Base-by-base conservation (phyloP, 208 protist genomes). In the Acanthamoeba sp. region DNA sequence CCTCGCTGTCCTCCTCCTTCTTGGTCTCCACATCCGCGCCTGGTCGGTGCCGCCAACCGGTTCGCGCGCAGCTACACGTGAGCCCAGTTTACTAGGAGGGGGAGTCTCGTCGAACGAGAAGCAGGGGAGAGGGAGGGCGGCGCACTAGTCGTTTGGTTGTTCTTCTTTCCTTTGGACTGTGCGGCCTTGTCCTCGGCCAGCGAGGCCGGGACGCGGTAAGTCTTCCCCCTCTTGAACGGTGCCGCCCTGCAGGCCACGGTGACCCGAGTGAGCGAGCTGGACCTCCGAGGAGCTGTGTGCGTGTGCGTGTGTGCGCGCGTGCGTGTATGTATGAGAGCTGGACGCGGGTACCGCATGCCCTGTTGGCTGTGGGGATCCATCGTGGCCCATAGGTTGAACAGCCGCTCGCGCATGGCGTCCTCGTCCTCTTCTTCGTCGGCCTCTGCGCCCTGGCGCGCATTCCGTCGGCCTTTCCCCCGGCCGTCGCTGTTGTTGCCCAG, bases 331-430 rank as follows among this genome's bases (percentile, higher is more conserved):
- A n/a, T n/a, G n/a, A n/a, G 20, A 62, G 22, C 0, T 9, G 16
- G 24, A 62, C 55, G 87, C 7, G 12, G 45, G 45, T 73, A 91
- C 87, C 48, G 38, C 20, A 87, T 38, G 45, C 78, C 78, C 55
- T 91, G 87, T 18, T 29, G 34, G 62, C 87, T 91, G 62, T 91
- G 87, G 2, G 87, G 87, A 24, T 91, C 87, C 87, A 91, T 91
- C n/a, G 87, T 45, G 29, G 87, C 7, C 87, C 87, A 91, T 36
- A 91, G 55, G 38, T 91, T 45, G 36, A 73, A 78, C 1, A 78
- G 0, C 32, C 62, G 55, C 45, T 91, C 87, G 22, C 34, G 36
- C 1, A 55, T 16, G 34, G 55, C 87, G 14, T 91, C 50, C 50
- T 73, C 62, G 34, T 91, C 87, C 10, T 73, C 87, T 38, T 91